Conservation (phyloP, 2,329 filamentous ascomycete genomes). For the Aspergillus pseudotamarii region DNA sequence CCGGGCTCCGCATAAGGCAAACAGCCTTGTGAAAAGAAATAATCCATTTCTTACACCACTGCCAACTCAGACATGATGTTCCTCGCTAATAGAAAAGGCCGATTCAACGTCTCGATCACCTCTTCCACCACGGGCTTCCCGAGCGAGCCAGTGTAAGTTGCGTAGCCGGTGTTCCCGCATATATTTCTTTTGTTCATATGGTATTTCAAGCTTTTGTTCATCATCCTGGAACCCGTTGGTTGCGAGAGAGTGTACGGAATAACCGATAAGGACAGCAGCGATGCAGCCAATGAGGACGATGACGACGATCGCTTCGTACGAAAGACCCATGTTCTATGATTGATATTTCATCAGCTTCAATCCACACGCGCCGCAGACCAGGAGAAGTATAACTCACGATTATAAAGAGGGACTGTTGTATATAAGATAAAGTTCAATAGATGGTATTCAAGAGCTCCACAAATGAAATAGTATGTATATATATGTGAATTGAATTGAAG, state of each 20-base stretch:
- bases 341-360: background rate
- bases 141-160: conserved; percentile 26
- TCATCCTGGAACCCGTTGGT: conserved; percentile 22
- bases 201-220: conserved; percentile 15
- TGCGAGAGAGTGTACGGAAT: conserved; percentile 26
- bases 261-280: conserved; percentile 30
- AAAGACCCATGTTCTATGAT: background rate
- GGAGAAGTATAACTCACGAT: background rate
- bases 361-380: background rate
- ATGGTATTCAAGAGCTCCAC: background rate
- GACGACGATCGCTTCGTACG: conserved; percentile 12
- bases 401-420: background rate
- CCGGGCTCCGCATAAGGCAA: too few species aligned
- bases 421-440: background rate
- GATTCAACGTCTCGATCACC: background rate
- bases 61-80: background rate
- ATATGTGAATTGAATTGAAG: background rate
- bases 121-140: conserved; percentile 14
- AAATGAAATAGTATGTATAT: background rate
- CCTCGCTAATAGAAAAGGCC: background rate
- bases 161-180: conserved; percentile 31
- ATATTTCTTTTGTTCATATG: conserved; percentile 30
- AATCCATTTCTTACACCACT: background rate
- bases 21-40: background rate
- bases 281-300: conserved; percentile 28